phyloP scores from a whole-genome alignment of 306 rosid species.

The Luffa acutangula region DNA sequence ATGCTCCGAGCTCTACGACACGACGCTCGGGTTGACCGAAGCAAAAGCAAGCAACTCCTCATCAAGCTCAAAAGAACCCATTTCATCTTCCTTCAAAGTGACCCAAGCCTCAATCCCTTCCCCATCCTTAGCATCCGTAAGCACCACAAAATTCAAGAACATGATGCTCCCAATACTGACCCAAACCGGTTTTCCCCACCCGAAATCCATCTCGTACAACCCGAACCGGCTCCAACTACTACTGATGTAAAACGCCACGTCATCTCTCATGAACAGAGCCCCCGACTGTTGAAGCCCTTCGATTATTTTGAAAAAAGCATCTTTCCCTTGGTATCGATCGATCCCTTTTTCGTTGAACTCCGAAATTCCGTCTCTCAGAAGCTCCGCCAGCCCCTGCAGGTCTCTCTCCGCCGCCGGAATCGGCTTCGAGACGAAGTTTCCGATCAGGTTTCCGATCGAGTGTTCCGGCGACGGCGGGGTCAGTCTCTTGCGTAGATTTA shows the following conservation, averaged over 20 bases:
- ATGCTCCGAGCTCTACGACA: neutral
- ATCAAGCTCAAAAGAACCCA: constrained; percentile 12
- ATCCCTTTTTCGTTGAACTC: neutral
- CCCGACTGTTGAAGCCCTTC: neutral
- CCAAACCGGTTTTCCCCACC: constrained; percentile 29
- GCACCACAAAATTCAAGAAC: neutral
- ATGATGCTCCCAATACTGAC: neutral
- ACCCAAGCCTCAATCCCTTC: constrained; percentile 22
- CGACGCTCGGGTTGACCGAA: neutral
- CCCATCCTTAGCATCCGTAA: constrained; percentile 16
- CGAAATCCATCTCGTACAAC: constrained; percentile 15
- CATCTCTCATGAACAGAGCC: neutral
- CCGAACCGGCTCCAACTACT: constrained; percentile 19
- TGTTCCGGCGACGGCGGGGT: constrained; percentile 12
- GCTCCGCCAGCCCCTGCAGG: neutral
- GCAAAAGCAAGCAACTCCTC: constrained; percentile 19
- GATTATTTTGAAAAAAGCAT: neutral
- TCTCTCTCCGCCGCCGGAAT: neutral
- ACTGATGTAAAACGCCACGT: neutral
- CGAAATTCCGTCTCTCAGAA: neutral
- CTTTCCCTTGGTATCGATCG: neutral
- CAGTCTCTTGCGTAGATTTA: constrained; percentile 23
- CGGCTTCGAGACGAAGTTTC: constrained; percentile 10
- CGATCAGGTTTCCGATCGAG: constrained; percentile 30
- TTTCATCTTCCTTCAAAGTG: constrained; percentile 7